Conservation (phyloP, 1,284 basidiomycete species). For the Leccinum pachyderme region DNA sequence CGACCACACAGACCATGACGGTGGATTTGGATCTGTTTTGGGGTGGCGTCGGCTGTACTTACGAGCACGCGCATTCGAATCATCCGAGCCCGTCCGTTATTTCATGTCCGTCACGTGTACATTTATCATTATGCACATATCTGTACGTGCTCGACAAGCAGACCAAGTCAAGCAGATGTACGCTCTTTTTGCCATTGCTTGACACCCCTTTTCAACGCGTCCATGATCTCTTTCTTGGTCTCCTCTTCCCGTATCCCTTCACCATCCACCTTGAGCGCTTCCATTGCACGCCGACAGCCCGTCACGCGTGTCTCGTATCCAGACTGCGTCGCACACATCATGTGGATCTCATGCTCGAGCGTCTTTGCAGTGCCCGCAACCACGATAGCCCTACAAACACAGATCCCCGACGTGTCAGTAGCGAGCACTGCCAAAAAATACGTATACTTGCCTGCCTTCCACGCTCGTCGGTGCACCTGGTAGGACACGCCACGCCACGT, state of each 20-base stretch:
- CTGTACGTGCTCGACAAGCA: not conserved
- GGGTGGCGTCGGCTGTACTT: not conserved
- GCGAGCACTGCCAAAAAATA: not conserved
- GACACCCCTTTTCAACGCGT: slow-evolving; percentile 10
- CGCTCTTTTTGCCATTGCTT: slow-evolving; percentile 15
- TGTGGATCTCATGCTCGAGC: slow-evolving; percentile 26
- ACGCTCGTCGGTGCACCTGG: slow-evolving; percentile 13
- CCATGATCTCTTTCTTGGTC: slow-evolving; percentile 15
- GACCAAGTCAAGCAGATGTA: not conserved
- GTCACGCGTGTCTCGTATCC: slow-evolving; percentile 21
- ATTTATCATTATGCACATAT: not conserved
- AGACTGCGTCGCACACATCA: slow-evolving; percentile 30
- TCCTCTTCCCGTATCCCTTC: not conserved
- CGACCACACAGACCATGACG: not conserved
- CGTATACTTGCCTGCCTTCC: slow-evolving; percentile 19
- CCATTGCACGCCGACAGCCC: slow-evolving; percentile 13
- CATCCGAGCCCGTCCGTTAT: not conserved
- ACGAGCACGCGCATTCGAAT: too few relatives aligned
- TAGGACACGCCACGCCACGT: slow-evolving; percentile 12
- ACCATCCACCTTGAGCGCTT: not conserved
- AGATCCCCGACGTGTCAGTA: not conserved
- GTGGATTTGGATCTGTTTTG: not conserved
- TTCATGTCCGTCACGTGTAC: not conserved
- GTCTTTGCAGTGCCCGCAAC: slow-evolving; percentile 26
- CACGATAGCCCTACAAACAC: slow-evolving; percentile 17